A percentile compares a stretch with the other conserved stretches of the same genome.
Evolutionary conservation across 208 protist genomes (phyloP).

Genomic region (Leishmania guyanensis): DNA sequence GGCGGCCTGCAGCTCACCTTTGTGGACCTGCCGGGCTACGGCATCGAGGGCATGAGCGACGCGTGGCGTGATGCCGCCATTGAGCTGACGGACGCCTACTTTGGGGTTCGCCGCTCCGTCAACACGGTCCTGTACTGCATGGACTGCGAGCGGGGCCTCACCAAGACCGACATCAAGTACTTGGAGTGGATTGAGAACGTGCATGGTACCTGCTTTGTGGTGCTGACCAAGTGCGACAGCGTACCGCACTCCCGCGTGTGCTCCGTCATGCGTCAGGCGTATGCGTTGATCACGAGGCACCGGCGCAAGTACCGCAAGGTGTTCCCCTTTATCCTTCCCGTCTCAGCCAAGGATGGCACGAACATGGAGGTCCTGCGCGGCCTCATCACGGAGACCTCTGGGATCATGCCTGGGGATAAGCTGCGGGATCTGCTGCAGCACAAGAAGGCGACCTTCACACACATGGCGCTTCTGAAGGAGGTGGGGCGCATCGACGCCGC

Average conservation of each 20-base stretch:
- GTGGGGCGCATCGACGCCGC: slow-evolving; percentile 49
- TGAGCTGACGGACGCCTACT: slow-evolving; percentile 87
- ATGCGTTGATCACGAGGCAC: slow-evolving; percentile 84
- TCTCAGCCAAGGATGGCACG: slow-evolving; percentile 76
- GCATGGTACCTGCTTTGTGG: slow-evolving; percentile 87
- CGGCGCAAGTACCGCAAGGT: slow-evolving; percentile 86
- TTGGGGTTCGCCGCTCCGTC: slow-evolving; percentile 89
- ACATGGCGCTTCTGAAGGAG: slow-evolving; percentile 59
- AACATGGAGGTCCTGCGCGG: slow-evolving; percentile 88
- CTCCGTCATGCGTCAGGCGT: slow-evolving; percentile 89
- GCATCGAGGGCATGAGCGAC: slow-evolving; percentile 91
- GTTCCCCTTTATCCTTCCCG: slow-evolving; percentile 86
- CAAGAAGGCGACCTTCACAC: slow-evolving; percentile 51
- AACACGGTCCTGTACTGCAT: slow-evolving; percentile 93
- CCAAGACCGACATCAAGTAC: slow-evolving; percentile 88
- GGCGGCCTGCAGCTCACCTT: slow-evolving; percentile 89
- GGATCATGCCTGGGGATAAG: slow-evolving; percentile 82
- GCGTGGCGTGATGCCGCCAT: slow-evolving; percentile 87
- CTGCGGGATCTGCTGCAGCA: slow-evolving; percentile 70
- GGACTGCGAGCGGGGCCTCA: slow-evolving; percentile 84
- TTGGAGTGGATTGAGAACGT: slow-evolving; percentile 91
- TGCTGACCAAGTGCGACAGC: slow-evolving; percentile 91
- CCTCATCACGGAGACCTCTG: slow-evolving; percentile 87
- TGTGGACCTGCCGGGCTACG: slow-evolving; percentile 92
- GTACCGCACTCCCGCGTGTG: slow-evolving; percentile 88